Evolutionary conservation across 768 basidiomycete genomes (phyloP), one percentile per base, ranked within the genome.

Genomic region (Boletus huronensis): DNA sequence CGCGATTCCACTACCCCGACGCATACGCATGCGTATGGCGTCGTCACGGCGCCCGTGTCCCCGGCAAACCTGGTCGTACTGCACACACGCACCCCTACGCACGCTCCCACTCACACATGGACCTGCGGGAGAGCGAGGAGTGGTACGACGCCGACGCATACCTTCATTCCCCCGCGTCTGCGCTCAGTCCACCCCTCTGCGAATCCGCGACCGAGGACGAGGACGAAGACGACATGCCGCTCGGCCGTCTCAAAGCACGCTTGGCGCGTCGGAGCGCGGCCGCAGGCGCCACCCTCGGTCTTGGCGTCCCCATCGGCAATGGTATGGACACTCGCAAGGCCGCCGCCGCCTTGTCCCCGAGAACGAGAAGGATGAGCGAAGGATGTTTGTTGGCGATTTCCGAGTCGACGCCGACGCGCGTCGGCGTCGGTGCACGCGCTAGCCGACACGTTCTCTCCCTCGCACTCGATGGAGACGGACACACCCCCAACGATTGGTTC

Each of bases 91-190:
- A 48, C 6, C 38, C 32, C 10, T 17, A 49, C 28, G 4, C 41
- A 8, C 57, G 43, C 21, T 61, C 65, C 6, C 55, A 26, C 38
- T 55, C 64, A 1, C 40, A 61, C 40, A 4, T 21, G 23, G 55
- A 51, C 40, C 32, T 49, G 5, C 21, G 25, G 11, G 8, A 29
- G 10, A 11, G 13, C 10, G 46, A 38, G 26, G 50, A 38, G 25
- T 64, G 67, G 67, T 57, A 66, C 35, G 26, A 45, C 21, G 21
- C 34, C 6, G 52, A 54, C 31, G 64, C 61, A 16, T 57, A 52
- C 32, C 40, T 34, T 19, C 26, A 44, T 1, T 66, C 66, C 3
- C 66, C 65, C 0, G 17, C 48, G 5, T 21, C 47, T 7, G 34
- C 11, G 21, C 59, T 69, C 51, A 66, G 58, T n/a, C 64, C 64